Evolutionary conservation across 768 basidiomycete genomes (phyloP).

Genomic region (Tubosaeta brunneosetosa): DNA sequence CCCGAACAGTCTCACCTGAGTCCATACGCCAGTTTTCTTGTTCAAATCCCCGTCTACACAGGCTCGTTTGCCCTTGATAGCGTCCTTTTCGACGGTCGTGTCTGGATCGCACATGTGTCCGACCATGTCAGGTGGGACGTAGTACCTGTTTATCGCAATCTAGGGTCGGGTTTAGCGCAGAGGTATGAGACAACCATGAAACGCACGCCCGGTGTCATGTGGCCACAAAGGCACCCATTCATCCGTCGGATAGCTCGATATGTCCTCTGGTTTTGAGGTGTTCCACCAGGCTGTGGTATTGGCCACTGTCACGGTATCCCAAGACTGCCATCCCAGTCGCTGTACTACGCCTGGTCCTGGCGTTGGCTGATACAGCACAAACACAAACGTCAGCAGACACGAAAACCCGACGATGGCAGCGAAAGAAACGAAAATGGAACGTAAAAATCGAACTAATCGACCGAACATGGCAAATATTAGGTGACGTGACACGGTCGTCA

Average conservation of each 20-base stretch:
- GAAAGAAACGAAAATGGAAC: slow-evolving; percentile 55
- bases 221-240: slow-evolving; percentile 34
- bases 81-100: slow-evolving; percentile 67
- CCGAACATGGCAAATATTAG: slow-evolving; percentile 27
- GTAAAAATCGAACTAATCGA: slow-evolving; percentile 47
- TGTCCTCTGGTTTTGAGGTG: slow-evolving; percentile 29
- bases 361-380: slow-evolving; percentile 77
- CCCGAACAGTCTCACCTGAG: slow-evolving; percentile 45
- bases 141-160: slow-evolving; percentile 69
- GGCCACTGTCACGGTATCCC: slow-evolving; percentile 58
- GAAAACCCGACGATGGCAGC: slow-evolving; percentile 62
- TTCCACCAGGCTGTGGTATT: slow-evolving; percentile 16
- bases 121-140: slow-evolving; percentile 54
- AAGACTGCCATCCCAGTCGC: slow-evolving; percentile 84
- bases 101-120: slow-evolving; percentile 63
- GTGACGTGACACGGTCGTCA: neutral
- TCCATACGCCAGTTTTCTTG: slow-evolving; percentile 52
- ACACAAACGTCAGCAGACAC: slow-evolving; percentile 67
- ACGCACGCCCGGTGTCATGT: slow-evolving; percentile 28
- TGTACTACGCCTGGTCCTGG: slow-evolving; percentile 67
- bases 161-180: slow-evolving; percentile 22
- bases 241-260: slow-evolving; percentile 74
- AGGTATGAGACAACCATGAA: neutral
- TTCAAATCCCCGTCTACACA: slow-evolving; percentile 81
- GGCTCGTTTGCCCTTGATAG: slow-evolving; percentile 84